Conservation (phyloP, 2,329 filamentous ascomycete species). For the Emydomyces testavorans region DNA sequence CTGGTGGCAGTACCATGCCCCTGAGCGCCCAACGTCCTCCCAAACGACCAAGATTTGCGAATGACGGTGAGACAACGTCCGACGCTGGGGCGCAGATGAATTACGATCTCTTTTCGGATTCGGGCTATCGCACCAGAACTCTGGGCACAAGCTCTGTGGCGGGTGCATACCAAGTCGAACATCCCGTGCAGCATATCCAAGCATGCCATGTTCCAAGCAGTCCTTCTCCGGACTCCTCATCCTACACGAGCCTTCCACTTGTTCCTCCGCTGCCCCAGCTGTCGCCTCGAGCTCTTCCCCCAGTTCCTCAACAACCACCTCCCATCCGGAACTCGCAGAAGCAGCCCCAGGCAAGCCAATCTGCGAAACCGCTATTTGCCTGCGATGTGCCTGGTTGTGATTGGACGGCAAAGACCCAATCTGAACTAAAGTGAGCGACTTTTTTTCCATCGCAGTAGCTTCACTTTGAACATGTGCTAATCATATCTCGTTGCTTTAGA, state of each 20-base stretch:
- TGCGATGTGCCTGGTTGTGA: neutral
- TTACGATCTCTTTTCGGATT: neutral
- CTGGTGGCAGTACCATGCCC: neutral
- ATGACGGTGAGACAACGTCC: neutral
- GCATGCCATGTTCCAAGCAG: neutral
- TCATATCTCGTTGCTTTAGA: constrained; percentile 34
- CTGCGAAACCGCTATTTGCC: neutral
- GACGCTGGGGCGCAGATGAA: neutral
- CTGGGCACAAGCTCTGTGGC: constrained; percentile 14
- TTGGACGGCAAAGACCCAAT: neutral
- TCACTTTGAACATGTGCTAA: neutral
- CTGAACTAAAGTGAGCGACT: constrained; percentile 2
- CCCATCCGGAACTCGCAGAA: neutral
- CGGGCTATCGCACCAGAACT: constrained; percentile 2
- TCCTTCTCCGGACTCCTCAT: neutral
- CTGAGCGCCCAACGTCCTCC: constrained; percentile 12
- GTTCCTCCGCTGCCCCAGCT: neutral
- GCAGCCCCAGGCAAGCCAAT: neutral
- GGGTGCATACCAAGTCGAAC: neutral
- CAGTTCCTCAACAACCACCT: neutral
- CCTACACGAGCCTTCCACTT: neutral
- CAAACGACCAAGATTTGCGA: neutral
- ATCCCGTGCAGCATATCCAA: neutral
- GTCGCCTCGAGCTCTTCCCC: neutral
- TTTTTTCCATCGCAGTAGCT: neutral